Percentiles rank a stretch among this genome's conserved stretches.
These are phyloP conservation scores for Monosporozyma aerobia DNA, from an alignment of 805 yeast genomes.

Conservation along the genomic window DNA sequence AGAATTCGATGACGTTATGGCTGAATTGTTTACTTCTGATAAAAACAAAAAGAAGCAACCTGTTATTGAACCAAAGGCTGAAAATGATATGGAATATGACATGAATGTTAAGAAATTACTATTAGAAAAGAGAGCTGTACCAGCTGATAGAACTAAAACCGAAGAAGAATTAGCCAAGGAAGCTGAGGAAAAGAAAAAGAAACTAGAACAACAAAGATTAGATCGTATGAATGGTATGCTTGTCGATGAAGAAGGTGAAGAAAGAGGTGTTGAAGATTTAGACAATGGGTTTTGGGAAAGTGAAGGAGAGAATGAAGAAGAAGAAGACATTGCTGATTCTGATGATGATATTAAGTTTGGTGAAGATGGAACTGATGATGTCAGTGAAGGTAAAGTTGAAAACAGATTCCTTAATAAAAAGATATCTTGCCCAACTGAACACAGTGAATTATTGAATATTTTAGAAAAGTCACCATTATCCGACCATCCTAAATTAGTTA, in stretches of 20 bases:
- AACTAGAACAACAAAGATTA: slow-evolving; percentile 57
- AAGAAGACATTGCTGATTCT: slow-evolving; percentile 30
- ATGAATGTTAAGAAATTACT: slow-evolving; percentile 55
- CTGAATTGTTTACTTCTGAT: slow-evolving; percentile 32
- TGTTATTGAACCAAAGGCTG: slow-evolving; percentile 26
- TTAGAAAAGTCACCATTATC: slow-evolving; percentile 30
- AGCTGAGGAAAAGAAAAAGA: slow-evolving; percentile 48
- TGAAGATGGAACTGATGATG: slow-evolving; percentile 27
- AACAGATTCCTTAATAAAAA: slow-evolving; percentile 6
- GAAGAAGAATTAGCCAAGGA: slow-evolving; percentile 59
- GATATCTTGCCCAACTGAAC: slow-evolving; percentile 42
- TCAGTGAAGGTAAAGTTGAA: slow-evolving; percentile 4
- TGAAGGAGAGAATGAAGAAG: slow-evolving; percentile 36
- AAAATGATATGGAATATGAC: slow-evolving; percentile 45
- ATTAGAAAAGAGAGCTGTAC: slow-evolving; percentile 67
- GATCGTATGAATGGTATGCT: slow-evolving; percentile 65
- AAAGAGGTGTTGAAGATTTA: slow-evolving; percentile 57
- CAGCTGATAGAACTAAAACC: slow-evolving; percentile 74
- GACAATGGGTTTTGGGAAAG: slow-evolving; percentile 62
- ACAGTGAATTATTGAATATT: slow-evolving; percentile 34
- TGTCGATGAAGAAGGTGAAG: slow-evolving; percentile 37
- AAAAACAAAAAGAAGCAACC: slow-evolving; percentile 10
- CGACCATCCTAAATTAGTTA: slow-evolving; percentile 41
- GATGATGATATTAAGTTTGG: slow-evolving; percentile 33
- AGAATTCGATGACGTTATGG: slow-evolving; percentile 61